Evolutionary conservation across 2,329 filamentous ascomycete genomes (phyloP).

Genomic region (Chaetomiaceae sp.): DNA sequence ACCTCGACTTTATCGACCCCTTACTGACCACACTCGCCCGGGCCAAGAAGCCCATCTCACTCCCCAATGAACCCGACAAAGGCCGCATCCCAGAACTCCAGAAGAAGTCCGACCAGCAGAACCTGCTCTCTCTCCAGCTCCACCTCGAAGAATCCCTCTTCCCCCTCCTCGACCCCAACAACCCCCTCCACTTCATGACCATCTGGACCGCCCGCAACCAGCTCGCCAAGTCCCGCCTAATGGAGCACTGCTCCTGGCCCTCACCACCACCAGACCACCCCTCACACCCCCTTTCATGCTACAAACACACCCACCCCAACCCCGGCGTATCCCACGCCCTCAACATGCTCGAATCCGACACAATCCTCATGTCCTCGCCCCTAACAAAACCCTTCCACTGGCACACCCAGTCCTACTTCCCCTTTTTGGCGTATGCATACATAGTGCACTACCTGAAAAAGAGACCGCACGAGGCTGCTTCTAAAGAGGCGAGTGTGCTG

Average conservation of each 20-base stretch:
- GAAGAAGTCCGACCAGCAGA: neutral
- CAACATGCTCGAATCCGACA: constrained; percentile 36
- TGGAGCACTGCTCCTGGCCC: constrained; percentile 42
- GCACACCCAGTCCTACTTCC: constrained; percentile 36
- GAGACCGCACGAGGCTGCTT: constrained; percentile 10
- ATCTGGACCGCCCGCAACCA: constrained; percentile 36
- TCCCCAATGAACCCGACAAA: neutral
- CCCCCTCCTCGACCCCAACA: constrained; percentile 35
- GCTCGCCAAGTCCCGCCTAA: constrained; percentile 46
- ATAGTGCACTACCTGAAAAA: constrained; percentile 34
- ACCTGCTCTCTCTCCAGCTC: constrained; percentile 35
- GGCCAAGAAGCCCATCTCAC: constrained; percentile 15
- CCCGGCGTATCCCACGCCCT: constrained; percentile 31
- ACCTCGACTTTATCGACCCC: constrained; percentile 35
- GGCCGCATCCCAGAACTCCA: no score
- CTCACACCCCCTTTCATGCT: neutral
- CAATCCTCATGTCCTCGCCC: constrained; percentile 29
- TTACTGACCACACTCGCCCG: constrained; percentile 29
- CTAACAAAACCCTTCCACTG: constrained; percentile 35
- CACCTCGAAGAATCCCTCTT: constrained; percentile 46
- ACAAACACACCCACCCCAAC: constrained; percentile 24
- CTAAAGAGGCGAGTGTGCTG: constrained; percentile 17
- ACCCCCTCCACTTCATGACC: constrained; percentile 40
- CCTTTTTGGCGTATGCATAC: constrained; percentile 39
- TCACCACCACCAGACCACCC: constrained; percentile 26